A percentile compares a stretch with the other conserved stretches of the same genome.
Conservation (phyloP, 331 rosid species). For the Malus hybrid region DNA sequence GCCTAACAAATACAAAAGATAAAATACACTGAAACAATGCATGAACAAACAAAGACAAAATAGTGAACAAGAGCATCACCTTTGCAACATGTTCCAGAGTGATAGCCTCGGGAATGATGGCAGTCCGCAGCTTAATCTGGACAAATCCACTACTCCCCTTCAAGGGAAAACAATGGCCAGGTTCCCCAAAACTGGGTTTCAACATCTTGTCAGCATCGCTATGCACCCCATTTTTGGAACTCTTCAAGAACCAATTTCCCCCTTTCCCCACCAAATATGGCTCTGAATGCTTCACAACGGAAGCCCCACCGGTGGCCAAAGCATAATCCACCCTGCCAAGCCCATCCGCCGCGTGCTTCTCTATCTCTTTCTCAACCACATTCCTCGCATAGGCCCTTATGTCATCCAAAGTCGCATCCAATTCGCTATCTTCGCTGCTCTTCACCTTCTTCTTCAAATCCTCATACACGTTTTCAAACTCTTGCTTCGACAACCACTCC, state of each 20-base stretch:
- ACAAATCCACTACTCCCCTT: slow-evolving; percentile 75
- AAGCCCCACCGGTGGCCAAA: slow-evolving; percentile 53
- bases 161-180: slow-evolving; percentile 88
- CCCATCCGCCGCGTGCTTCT: slow-evolving; percentile 90
- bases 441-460: slow-evolving; percentile 34
- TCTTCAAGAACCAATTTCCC: slow-evolving; percentile 36
- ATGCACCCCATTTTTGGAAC: slow-evolving; percentile 33
- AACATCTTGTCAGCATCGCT: slow-evolving; percentile 66
- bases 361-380: slow-evolving; percentile 64
- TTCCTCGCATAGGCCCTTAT: slow-evolving; percentile 63
- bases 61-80: slow-evolving; percentile 34
- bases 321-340: slow-evolving; percentile 87
- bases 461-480: slow-evolving; percentile 57
- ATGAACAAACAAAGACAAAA: not conserved
- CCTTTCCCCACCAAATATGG: slow-evolving; percentile 29
- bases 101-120: slow-evolving; percentile 77
- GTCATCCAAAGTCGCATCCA: slow-evolving; percentile 55
- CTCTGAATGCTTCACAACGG: slow-evolving; percentile 67
- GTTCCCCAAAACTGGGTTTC: slow-evolving; percentile 93
- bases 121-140: slow-evolving; percentile 67
- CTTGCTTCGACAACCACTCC: slow-evolving; percentile 64
- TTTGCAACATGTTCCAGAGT: slow-evolving; percentile 93
- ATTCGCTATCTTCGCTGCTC: slow-evolving; percentile 20
- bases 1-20: not conserved
- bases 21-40: not conserved